Evolutionary conservation across 331 rosid genomes (phyloP).

Genomic region (Saraca asoca): DNA sequence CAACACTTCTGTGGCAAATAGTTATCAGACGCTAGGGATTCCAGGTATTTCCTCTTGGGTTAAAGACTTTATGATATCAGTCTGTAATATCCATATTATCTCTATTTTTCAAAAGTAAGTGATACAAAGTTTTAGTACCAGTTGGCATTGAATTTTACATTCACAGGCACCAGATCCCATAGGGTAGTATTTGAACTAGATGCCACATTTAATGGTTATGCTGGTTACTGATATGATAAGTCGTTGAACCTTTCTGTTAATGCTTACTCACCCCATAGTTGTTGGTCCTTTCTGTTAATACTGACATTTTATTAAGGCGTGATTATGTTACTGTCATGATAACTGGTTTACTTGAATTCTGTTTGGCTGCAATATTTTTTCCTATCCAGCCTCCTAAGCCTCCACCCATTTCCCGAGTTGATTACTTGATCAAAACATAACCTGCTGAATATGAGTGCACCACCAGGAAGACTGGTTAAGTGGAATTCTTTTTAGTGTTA

Average conservation of each 20-base stretch:
- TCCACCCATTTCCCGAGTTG: no score
- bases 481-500: no score
- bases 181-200: neutral
- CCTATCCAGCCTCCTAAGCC: no score
- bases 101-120: neutral
- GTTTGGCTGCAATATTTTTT: no score
- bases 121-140: neutral
- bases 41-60: slow-evolving; percentile 48
- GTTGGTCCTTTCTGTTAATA: no score
- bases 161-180: neutral
- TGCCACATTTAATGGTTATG: neutral
- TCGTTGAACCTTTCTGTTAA: neutral
- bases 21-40: slow-evolving; percentile 47
- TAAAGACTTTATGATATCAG: neutral
- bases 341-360: no score
- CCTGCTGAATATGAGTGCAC: no score
- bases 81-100: neutral
- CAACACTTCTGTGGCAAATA: slow-evolving; percentile 47
- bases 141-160: neutral
- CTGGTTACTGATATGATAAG: neutral
- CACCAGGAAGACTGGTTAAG: no score
- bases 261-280: no score
- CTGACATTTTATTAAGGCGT: neutral
- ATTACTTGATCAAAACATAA: no score
- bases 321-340: neutral